phyloP scores from a whole-genome alignment of 257 asterid species.

The Solanum bulbocastanum region DNA sequence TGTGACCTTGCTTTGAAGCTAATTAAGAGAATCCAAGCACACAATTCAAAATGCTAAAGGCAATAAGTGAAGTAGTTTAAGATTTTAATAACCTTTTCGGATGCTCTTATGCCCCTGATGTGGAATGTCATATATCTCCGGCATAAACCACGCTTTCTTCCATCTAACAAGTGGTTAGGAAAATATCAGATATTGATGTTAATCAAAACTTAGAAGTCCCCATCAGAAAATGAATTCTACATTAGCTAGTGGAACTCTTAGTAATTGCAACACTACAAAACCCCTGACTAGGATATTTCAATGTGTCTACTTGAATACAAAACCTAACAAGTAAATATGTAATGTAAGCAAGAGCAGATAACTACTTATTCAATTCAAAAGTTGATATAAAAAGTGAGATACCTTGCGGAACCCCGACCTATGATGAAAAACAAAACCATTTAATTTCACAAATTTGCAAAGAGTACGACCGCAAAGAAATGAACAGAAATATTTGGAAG shows the following conservation, averaged over 20 bases:
- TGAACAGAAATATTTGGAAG: background rate
- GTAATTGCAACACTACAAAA: background rate
- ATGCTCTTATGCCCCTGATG: background rate
- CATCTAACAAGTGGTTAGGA: background rate
- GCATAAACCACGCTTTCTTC: background rate
- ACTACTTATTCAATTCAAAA: background rate
- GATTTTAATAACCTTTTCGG: background rate
- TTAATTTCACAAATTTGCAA: background rate
- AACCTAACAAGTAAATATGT: background rate
- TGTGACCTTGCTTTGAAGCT: background rate
- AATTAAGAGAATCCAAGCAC: background rate
- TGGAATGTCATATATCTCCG: background rate
- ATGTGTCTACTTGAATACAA: background rate
- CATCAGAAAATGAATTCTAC: background rate
- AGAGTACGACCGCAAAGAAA: background rate
- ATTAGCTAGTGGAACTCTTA: background rate
- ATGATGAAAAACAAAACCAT: background rate
- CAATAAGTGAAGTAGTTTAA: background rate
- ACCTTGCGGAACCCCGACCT: background rate
- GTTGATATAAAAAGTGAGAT: background rate
- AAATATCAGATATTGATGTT: background rate
- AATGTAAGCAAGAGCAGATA: background rate
- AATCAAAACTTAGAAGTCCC: background rate
- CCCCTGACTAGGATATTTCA: background rate
- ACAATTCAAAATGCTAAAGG: background rate